Conservation (phyloP, 371 early-diverging fungal genomes). For the Mortierella sp. region DNA sequence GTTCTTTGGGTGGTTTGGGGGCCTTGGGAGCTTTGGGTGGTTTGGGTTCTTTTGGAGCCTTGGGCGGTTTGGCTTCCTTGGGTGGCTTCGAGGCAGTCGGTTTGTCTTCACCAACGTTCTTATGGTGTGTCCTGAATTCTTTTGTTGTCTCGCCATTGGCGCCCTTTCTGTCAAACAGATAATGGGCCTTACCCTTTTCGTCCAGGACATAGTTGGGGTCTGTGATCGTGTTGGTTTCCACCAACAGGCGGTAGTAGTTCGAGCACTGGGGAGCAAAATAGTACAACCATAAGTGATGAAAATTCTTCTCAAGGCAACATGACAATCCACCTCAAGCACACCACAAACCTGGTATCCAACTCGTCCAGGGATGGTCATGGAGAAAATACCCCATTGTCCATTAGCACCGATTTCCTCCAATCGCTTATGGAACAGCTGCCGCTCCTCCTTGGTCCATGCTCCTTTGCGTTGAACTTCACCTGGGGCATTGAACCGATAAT, state of each 20-base stretch:
- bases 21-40: slow-evolving; percentile 10
- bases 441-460: slow-evolving; percentile 88
- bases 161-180: slow-evolving; percentile 85
- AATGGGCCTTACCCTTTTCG: slow-evolving; percentile 88
- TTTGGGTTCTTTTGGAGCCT: slow-evolving; percentile 16
- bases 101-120: slow-evolving; percentile 45
- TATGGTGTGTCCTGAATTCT: slow-evolving; percentile 81
- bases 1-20: slow-evolving; percentile 20
- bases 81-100: slow-evolving; percentile 9
- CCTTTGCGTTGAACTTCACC: slow-evolving; percentile 94
- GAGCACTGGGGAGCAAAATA: slow-evolving; percentile 74
- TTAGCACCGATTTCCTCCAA: slow-evolving; percentile 88
- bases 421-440: slow-evolving; percentile 81
- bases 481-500: slow-evolving; percentile 95
- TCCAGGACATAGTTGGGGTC: slow-evolving; percentile 93
- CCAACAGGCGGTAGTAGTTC: slow-evolving; percentile 89
- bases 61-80: not conserved
- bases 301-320: no score
- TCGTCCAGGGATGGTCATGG: slow-evolving; percentile 93
- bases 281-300: not conserved
- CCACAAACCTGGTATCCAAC: slow-evolving; percentile 87
- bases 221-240: slow-evolving; percentile 84
- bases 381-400: slow-evolving; percentile 96
- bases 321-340: not conserved
- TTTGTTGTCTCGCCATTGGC: slow-evolving; percentile 81